These are phyloP conservation scores for Rhizopogon parksii DNA, from an alignment of 1,284 basidiomycete genomes.

Conservation along the genomic window DNA sequence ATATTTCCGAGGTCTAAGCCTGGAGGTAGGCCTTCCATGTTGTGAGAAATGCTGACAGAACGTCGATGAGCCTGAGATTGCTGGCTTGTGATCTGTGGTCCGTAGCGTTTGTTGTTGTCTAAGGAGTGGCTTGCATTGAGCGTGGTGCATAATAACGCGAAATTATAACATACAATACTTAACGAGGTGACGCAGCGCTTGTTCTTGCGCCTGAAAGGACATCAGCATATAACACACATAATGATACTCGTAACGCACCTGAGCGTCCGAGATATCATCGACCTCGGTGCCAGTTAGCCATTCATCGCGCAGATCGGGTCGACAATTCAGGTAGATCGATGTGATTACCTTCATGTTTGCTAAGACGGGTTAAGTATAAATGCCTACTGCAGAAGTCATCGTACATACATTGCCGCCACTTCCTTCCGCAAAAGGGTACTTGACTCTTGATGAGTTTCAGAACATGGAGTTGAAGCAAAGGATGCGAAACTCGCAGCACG, in stretches of 20 bases:
- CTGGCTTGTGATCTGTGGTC: constrained; percentile 52
- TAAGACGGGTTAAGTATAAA: constrained; percentile 27
- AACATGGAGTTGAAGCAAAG: constrained; percentile 92
- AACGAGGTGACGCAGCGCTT: constrained; percentile 89
- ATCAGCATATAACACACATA: constrained; percentile 7
- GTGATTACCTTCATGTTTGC: constrained; percentile 99
- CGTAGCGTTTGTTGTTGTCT: constrained; percentile 80
- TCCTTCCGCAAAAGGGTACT: constrained; percentile 96
- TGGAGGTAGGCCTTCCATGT: constrained; percentile 69
- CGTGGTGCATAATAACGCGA: neutral
- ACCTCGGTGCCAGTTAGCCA: constrained; percentile 94
- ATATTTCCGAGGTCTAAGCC: constrained; percentile 68
- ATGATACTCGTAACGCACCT: constrained; percentile 37
- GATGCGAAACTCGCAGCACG: constrained; percentile 89
- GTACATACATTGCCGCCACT: constrained; percentile 90
- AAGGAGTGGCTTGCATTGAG: constrained; percentile 7
- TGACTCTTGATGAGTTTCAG: constrained; percentile 98
- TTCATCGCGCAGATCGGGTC: constrained; percentile 94
- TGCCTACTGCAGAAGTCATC: neutral
- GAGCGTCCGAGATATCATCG: constrained; percentile 82
- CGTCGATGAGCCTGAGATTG: constrained; percentile 58
- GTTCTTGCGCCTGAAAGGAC: constrained; percentile 79
- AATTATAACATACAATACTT: constrained; percentile 69
- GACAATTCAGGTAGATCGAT: constrained; percentile 94
- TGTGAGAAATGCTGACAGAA: constrained; percentile 73